These are phyloP conservation scores for Colletotrichum viniferum DNA, from an alignment of 2,329 filamentous ascomycete genomes.

Conservation along the genomic window DNA sequence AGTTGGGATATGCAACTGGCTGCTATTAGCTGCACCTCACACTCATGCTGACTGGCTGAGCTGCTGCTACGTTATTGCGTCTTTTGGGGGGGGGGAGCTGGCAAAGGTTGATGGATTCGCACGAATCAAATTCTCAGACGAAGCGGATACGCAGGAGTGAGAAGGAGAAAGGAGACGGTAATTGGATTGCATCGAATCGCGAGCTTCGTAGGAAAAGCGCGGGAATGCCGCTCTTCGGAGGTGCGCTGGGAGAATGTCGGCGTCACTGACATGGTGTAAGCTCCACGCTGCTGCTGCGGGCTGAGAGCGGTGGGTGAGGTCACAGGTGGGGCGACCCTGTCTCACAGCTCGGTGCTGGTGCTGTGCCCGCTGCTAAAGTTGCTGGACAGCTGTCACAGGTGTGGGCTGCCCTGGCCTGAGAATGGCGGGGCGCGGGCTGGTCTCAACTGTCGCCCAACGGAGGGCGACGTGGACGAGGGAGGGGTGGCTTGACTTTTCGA, in stretches of 20 bases:
- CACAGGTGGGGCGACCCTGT: not conserved
- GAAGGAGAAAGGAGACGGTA: not conserved
- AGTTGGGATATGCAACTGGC: not conserved
- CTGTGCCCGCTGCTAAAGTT: not conserved
- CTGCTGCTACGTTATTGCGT: not conserved
- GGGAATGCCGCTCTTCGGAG: not conserved
- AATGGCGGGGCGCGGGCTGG: conserved; percentile 1
- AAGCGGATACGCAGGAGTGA: conserved; percentile 1
- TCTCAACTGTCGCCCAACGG: not conserved
- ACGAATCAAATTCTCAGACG: conserved; percentile 3
- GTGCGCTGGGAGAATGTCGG: conserved; percentile 1
- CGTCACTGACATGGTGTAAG: not conserved
- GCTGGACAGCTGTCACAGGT: not conserved
- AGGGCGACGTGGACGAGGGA: not conserved
- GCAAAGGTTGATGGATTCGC: not conserved
- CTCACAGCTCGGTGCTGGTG: not conserved
- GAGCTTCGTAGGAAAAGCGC: not conserved
- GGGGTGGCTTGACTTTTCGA: conserved; percentile 15
- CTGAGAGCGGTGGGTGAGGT: not conserved
- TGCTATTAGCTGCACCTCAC: not conserved
- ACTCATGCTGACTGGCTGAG: not conserved
- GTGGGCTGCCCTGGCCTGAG: not conserved
- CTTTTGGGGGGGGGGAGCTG: not conserved
- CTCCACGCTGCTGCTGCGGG: not conserved
- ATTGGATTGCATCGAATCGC: not conserved